Evolutionary conservation across 2,329 filamentous ascomycete species (phyloP).

Genomic region (Lachnellula subtilissima): DNA sequence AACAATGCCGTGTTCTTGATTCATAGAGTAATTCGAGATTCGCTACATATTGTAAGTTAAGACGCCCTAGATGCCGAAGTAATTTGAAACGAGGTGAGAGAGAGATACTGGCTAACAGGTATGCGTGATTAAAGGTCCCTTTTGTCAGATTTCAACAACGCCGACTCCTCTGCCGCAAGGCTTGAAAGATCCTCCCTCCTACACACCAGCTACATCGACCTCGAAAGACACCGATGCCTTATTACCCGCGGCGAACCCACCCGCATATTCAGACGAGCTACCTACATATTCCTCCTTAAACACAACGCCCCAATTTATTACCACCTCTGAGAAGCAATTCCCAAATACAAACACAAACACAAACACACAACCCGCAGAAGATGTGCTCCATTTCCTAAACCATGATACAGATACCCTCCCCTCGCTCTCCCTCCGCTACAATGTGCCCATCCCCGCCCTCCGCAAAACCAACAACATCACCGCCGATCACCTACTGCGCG

Average conservation of each 20-base stretch:
- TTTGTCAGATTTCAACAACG: slow-evolving; percentile 66
- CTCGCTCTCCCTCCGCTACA: slow-evolving; percentile 67
- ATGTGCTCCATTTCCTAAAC: slow-evolving; percentile 71
- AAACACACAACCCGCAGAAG: slow-evolving; percentile 40
- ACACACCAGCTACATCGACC: slow-evolving; percentile 37
- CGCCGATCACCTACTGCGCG: slow-evolving; percentile 66
- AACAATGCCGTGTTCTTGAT: background rate
- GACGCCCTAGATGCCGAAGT: background rate
- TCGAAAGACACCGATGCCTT: slow-evolving; percentile 21
- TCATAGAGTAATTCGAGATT: slow-evolving; percentile 27
- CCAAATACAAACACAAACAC: background rate
- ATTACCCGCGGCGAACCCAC: slow-evolving; percentile 30
- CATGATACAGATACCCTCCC: slow-evolving; percentile 62
- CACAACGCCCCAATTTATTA: slow-evolving; percentile 3
- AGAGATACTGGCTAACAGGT: too few relatives aligned
- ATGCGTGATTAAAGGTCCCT: slow-evolving; percentile 45
- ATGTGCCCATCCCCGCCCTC: slow-evolving; percentile 58
- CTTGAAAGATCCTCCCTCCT: slow-evolving; percentile 63
- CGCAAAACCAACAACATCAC: slow-evolving; percentile 65
- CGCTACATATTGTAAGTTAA: slow-evolving; percentile 41
- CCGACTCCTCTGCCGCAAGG: slow-evolving; percentile 60
- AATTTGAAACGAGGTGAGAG: background rate
- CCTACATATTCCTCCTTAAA: slow-evolving; percentile 22
- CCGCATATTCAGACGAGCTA: slow-evolving; percentile 35
- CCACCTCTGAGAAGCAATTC: slow-evolving; percentile 15